phyloP scores from a whole-genome alignment of 2,329 filamentous ascomycete genomes.

The Penicillium sp. region DNA sequence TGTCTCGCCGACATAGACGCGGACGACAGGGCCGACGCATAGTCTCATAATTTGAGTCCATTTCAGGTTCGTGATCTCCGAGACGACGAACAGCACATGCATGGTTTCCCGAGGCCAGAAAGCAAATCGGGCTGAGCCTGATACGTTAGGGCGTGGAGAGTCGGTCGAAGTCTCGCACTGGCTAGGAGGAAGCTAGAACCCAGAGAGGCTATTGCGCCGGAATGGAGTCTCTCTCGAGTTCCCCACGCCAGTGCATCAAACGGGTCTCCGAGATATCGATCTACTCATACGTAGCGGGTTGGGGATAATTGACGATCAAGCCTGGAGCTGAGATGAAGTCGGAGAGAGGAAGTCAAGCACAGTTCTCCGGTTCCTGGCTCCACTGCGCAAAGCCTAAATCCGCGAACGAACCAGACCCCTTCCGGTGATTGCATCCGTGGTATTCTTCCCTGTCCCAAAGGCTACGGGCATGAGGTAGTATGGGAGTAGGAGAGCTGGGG shows the following conservation, averaged over 20 bases:
- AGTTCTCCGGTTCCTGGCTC: neutral
- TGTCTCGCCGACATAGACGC: conserved; percentile 8
- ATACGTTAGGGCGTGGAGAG: neutral
- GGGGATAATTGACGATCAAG: neutral
- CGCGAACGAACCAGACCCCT: neutral
- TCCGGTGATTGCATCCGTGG: neutral
- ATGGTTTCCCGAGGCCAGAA: neutral
- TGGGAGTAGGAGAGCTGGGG: neutral
- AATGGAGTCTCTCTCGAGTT: conserved; percentile 9
- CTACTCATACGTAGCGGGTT: neutral
- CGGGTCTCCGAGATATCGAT: neutral
- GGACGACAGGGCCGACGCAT: neutral
- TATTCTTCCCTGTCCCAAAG: neutral
- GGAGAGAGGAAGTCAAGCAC: neutral
- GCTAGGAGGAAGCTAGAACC: conserved; percentile 3
- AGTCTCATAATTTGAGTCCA: neutral
- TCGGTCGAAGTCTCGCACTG: conserved; percentile 1
- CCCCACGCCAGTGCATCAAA: conserved; percentile 1
- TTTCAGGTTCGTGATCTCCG: neutral
- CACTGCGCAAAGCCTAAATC: conserved; percentile 7
- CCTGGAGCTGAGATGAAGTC: neutral
- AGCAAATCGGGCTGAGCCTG: neutral
- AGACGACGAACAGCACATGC: neutral
- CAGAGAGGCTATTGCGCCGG: conserved; percentile 17
- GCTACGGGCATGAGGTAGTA: neutral